These are phyloP conservation scores for Ogataea wickerhamii DNA, from an alignment of 805 yeast genomes.

Conservation along the genomic window DNA sequence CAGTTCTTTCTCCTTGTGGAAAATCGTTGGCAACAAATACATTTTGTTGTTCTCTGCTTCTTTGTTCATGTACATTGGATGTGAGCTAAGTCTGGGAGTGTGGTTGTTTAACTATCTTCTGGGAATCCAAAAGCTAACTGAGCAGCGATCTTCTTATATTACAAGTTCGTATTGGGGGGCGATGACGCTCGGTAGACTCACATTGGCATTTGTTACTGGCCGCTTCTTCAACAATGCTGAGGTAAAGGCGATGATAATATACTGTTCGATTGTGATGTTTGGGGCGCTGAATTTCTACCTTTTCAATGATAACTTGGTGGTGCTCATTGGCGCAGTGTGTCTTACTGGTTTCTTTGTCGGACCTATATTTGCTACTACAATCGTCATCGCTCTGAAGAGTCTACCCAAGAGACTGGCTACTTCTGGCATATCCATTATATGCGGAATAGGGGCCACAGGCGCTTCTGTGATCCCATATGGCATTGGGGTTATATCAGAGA, in stretches of 20 bases:
- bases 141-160: conserved; percentile 40
- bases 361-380: conserved; percentile 64
- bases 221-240: conserved; percentile 37
- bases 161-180: conserved; percentile 52
- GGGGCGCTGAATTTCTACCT: conserved; percentile 35
- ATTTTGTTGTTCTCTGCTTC: conserved; percentile 40
- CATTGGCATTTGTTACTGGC: conserved; percentile 48
- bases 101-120: conserved; percentile 49
- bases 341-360: conserved; percentile 49
- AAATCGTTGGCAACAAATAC: conserved; percentile 32
- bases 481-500: conserved; percentile 47
- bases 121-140: conserved; percentile 37
- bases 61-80: conserved; percentile 49
- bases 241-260: conserved; percentile 40
- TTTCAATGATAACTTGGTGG: conserved; percentile 15
- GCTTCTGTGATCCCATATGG: conserved; percentile 71
- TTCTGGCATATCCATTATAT: conserved; percentile 67
- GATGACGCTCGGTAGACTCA: conserved; percentile 45
- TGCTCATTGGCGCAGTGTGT: conserved; percentile 37
- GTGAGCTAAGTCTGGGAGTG: conserved; percentile 49
- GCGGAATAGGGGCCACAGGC: conserved; percentile 81
- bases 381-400: conserved; percentile 57
- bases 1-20: conserved; percentile 17
- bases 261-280: conserved; percentile 34
- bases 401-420: conserved; percentile 60